Base-by-base conservation (phyloP, 768 basidiomycete genomes). In the Mycena filopes region DNA sequence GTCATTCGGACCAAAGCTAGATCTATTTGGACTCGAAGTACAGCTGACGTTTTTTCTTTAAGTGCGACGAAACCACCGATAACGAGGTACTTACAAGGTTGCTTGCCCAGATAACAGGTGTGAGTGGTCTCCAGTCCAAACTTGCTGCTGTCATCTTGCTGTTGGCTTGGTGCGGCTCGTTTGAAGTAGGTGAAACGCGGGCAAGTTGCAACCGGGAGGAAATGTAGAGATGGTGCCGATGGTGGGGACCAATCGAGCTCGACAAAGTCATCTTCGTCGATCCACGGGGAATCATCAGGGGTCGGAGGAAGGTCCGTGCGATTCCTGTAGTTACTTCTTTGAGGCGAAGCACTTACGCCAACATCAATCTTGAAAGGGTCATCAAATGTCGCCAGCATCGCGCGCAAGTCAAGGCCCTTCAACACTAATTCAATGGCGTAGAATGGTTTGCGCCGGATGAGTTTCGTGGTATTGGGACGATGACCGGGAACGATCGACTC, bases 91-190 rank as follows among this genome's bases (percentile, higher is more conserved):
- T 71, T 72, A 93, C 93, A 86, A 20, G 86, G 83, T 76, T 90
- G 87, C 70, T 87, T 84, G 15, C 92, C 91, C 29, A 96, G 84
- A 45, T 92, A 80, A 75, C 95, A 98, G 0, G 83, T 81, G 74
- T 99, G 96, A 3, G 94, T 90, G 45, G 86, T 78, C 75, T 99
- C 96, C 33, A 84, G 79, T 1, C 96, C 96, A 73, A 99, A 99
- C 77, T 96, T 97, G 71, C 85, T 90, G 40, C 77, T 77, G 63
- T 83, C 82, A 4, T 77, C 74, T 29, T 82, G 78, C 42, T 78
- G 79, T 13, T 77, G 76, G 15, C 79, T 71, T n/a, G 77, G 71
- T 16, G 80, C 79, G 5, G 82, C 79, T 58, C 85, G 85, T 73
- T 89, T 92, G 74, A 91, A 92, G 78, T 92, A 96, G 10, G 88